phyloP scores from a whole-genome alignment of 2,329 filamentous ascomycete species.

The Aotearoamyces nothofagi region DNA sequence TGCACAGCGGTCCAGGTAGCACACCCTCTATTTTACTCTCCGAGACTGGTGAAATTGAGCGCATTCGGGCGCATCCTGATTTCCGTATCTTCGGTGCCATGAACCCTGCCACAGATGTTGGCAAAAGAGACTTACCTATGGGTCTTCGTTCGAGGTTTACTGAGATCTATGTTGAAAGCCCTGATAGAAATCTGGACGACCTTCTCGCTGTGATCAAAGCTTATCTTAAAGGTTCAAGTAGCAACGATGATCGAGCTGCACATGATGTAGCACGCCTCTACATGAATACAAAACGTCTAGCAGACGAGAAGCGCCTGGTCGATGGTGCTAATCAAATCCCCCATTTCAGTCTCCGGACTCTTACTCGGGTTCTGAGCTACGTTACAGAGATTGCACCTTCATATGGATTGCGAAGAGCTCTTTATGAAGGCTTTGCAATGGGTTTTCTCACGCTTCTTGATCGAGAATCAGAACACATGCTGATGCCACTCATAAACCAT shows the following conservation, averaged over 20 bases:
- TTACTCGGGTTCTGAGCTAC: constrained; percentile 82
- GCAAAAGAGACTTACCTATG: constrained; percentile 83
- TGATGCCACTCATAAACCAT: constrained; percentile 67
- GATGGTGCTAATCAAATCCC: constrained; percentile 93
- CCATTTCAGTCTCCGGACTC: constrained; percentile 88
- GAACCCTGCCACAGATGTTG: constrained; percentile 96
- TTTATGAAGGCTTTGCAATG: constrained; percentile 97
- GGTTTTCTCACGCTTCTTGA: constrained; percentile 87
- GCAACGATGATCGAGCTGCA: constrained; percentile 57
- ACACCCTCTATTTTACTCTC: constrained; percentile 75
- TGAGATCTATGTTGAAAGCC: constrained; percentile 85
- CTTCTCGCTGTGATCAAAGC: constrained; percentile 76
- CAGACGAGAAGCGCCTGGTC: constrained; percentile 69
- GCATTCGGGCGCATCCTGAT: constrained; percentile 75
- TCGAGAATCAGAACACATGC: constrained; percentile 61
- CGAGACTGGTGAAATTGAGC: constrained; percentile 85
- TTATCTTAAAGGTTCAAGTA: constrained; percentile 61
- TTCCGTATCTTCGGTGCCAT: constrained; percentile 97
- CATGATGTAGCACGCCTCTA: constrained; percentile 79
- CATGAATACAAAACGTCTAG: constrained; percentile 69
- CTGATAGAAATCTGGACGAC: constrained; percentile 76
- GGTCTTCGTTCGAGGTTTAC: constrained; percentile 88
- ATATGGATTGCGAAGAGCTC: constrained; percentile 70
- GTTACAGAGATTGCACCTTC: constrained; percentile 70
- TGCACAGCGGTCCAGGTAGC: constrained; percentile 56